These are phyloP conservation scores for Hirsutella rhossiliensis DNA, from an alignment of 2,329 filamentous ascomycete genomes.

Conservation along the genomic window DNA sequence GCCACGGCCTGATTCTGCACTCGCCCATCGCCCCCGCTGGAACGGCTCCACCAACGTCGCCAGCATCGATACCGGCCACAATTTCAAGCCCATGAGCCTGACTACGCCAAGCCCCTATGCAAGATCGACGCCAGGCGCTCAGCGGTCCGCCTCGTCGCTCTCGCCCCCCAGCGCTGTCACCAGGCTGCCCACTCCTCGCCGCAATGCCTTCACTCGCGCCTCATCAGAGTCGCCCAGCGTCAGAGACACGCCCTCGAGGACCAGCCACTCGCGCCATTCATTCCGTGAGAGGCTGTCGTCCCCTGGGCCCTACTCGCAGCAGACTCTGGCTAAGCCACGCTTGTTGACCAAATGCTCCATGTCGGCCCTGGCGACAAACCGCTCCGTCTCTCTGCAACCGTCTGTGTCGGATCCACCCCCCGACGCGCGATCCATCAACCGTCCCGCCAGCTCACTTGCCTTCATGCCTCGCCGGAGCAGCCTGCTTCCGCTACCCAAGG, in stretches of 20 bases:
- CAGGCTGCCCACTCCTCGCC: conserved; percentile 36
- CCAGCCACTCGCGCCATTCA: conserved; percentile 29
- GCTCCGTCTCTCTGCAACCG: conserved; percentile 43
- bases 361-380: conserved; percentile 26
- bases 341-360: conserved; percentile 31
- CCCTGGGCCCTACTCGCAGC: conserved; percentile 35
- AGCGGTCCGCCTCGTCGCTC: conserved; percentile 29
- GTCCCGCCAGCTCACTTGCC: conserved; percentile 46
- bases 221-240: conserved; percentile 34
- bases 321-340: conserved; percentile 30
- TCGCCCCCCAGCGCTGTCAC: conserved; percentile 29
- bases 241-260: conserved; percentile 32
- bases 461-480: conserved; percentile 36
- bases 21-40: conserved; percentile 57
- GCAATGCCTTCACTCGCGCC: conserved; percentile 33
- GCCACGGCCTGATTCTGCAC: conserved; percentile 31
- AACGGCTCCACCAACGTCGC: conserved; percentile 48
- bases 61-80: conserved; percentile 52
- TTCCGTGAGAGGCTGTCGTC: conserved; percentile 13
- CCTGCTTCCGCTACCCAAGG: conserved; percentile 37
- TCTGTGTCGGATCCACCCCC: conserved; percentile 20
- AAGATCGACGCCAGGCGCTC: conserved; percentile 27
- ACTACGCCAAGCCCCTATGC: conserved; percentile 48
- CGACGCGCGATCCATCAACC: conserved; percentile 19
- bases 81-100: conserved; percentile 50